These are phyloP conservation scores for Endotrypanum monterogeii DNA, from an alignment of 208 protist species.

Conservation along the genomic window DNA sequence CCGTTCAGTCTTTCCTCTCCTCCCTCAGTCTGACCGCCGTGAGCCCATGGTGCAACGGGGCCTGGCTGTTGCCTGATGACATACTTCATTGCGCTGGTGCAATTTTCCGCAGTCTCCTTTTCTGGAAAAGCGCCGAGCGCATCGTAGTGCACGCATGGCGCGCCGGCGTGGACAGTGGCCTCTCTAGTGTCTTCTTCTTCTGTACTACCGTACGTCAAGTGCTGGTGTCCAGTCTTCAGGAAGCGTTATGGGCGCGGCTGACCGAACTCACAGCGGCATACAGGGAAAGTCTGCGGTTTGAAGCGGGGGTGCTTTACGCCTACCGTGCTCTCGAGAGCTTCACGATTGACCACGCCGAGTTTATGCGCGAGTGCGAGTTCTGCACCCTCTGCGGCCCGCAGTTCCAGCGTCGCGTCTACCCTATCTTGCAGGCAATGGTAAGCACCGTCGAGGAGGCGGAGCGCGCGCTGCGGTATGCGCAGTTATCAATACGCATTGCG, in stretches of 20 bases:
- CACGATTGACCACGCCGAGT: slow-evolving; percentile 53
- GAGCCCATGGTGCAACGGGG: slow-evolving; percentile 27
- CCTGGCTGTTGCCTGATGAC: slow-evolving; percentile 37
- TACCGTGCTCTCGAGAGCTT: slow-evolving; percentile 62
- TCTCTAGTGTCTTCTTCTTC: slow-evolving; percentile 76
- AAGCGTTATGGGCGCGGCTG: slow-evolving; percentile 66
- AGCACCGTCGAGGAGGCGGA: slow-evolving; percentile 59
- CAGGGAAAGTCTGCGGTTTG: slow-evolving; percentile 43
- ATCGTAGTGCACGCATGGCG: slow-evolving; percentile 60
- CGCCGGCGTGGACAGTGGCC: slow-evolving; percentile 49
- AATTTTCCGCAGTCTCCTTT: slow-evolving; percentile 65
- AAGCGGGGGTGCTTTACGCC: slow-evolving; percentile 54
- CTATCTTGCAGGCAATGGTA: slow-evolving; percentile 60
- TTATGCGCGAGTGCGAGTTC: slow-evolving; percentile 70
- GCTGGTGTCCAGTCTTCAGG: slow-evolving; percentile 52
- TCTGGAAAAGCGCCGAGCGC: slow-evolving; percentile 73
- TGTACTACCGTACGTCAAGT: slow-evolving; percentile 54
- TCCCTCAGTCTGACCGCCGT: slow-evolving; percentile 12
- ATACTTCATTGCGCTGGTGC: slow-evolving; percentile 21
- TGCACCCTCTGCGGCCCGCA: slow-evolving; percentile 46
- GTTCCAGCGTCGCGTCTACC: slow-evolving; percentile 44
- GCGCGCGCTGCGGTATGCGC: slow-evolving; percentile 35
- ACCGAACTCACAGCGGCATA: slow-evolving; percentile 38
- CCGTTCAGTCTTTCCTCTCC: slow-evolving; percentile 30
- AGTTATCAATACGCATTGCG: slow-evolving; percentile 18